Percentiles rank a stretch among this genome's conserved stretches.
Evolutionary conservation across 192 early-diverging fungal species (phyloP).

Genomic region (Hyaloraphidium curvatum): DNA sequence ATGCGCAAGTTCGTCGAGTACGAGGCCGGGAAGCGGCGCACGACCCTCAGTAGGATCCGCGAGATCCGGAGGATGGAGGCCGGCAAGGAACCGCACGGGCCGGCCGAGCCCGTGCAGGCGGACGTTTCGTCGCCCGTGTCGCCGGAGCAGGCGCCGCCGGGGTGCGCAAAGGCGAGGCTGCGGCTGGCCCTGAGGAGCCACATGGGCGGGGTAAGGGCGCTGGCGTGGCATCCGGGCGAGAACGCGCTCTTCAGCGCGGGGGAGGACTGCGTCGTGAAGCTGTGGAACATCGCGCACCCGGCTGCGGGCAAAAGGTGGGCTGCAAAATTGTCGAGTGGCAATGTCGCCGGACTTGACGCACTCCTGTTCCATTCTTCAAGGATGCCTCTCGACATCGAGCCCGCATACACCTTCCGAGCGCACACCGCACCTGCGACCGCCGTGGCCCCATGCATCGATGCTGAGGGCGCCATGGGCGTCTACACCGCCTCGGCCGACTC

Average conservation of each 20-base stretch:
- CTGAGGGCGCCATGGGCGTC: conserved; percentile 16
- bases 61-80: conserved; percentile 16
- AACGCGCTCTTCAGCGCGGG: conserved; percentile 42
- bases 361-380: not conserved
- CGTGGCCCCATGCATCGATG: conserved; percentile 36
- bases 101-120: conserved; percentile 26
- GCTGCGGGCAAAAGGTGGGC: not conserved
- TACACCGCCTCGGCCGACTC: conserved; percentile 59
- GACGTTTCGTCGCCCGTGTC: not conserved
- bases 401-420: conserved; percentile 53
- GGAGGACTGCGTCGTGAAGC: conserved; percentile 60
- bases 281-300: conserved; percentile 25
- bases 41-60: not conserved
- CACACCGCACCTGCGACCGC: conserved; percentile 47
- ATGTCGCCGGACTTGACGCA: not conserved
- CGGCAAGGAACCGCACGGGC: conserved; percentile 37
- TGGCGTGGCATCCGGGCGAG: conserved; percentile 36
- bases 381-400: conserved; percentile 31
- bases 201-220: conserved; percentile 41
- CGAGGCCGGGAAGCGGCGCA: too few relatives aligned
- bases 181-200: conserved; percentile 28
- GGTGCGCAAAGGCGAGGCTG: not conserved
- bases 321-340: not conserved
- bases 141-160: too few relatives aligned
- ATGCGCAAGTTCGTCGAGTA: too few relatives aligned